Evolutionary conservation across 2,329 filamentous ascomycete genomes (phyloP).

Genomic region (Fusarium albosuccineum): DNA sequence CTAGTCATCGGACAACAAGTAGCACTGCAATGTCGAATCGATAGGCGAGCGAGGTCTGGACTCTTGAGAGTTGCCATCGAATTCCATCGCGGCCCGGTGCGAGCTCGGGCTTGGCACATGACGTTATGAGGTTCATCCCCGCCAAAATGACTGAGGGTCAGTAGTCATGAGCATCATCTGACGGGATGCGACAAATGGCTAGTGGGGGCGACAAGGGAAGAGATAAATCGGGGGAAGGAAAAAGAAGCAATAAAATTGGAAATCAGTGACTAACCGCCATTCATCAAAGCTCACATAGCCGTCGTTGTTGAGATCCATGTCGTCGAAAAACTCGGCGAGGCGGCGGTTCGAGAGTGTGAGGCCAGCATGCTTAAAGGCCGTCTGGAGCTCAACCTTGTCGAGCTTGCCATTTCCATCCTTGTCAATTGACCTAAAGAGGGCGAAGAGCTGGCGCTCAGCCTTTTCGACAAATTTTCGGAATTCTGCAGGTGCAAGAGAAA

Average conservation of each 20-base stretch:
- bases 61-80: slow-evolving; percentile 14
- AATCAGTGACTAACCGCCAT: slow-evolving; percentile 82
- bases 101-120: slow-evolving; percentile 45
- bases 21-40: neutral
- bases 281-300: slow-evolving; percentile 91
- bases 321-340: slow-evolving; percentile 86
- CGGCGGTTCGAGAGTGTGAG: slow-evolving; percentile 82
- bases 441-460: slow-evolving; percentile 85
- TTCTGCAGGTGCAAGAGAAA: slow-evolving; percentile 65
- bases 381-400: slow-evolving; percentile 84
- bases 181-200: slow-evolving; percentile 31
- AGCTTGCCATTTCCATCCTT: slow-evolving; percentile 86
- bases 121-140: slow-evolving; percentile 44
- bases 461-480: slow-evolving; percentile 90
- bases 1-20: slow-evolving; percentile 4
- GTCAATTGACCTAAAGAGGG: slow-evolving; percentile 89
- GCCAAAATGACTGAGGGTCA: slow-evolving; percentile 47
- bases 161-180: slow-evolving; percentile 45
- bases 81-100: slow-evolving; percentile 20
- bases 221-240: neutral
- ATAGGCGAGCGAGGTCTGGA: slow-evolving; percentile 1
- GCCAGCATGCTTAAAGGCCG: slow-evolving; percentile 83
- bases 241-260: slow-evolving; percentile 21
- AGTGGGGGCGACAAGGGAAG: slow-evolving; percentile 7
- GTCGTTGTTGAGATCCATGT: slow-evolving; percentile 91